Percentiles rank a stretch among this genome's conserved stretches.
phyloP scores from a whole-genome alignment of 768 basidiomycete genomes.

The Psilocybe azurescens region DNA sequence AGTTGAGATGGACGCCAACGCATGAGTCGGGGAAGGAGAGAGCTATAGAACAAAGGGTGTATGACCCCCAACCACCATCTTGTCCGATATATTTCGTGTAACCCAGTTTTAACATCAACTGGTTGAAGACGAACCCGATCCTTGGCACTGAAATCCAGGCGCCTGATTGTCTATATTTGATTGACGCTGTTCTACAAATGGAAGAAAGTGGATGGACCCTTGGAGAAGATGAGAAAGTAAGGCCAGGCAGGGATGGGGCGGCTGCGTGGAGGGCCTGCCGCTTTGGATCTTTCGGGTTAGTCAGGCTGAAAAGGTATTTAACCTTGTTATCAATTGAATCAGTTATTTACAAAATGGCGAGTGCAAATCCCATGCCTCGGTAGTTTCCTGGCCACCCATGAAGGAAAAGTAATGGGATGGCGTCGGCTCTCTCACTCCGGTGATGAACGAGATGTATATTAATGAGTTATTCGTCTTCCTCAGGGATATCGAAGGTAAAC shows the following conservation, averaged over 20 bases:
- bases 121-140: slow-evolving; percentile 34
- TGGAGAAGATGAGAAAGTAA: slow-evolving; percentile 37
- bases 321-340: slow-evolving; percentile 20
- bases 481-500: slow-evolving; percentile 54
- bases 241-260: slow-evolving; percentile 30
- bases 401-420: slow-evolving; percentile 57
- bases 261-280: slow-evolving; percentile 28
- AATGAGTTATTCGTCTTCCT: slow-evolving; percentile 47
- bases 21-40: slow-evolving; percentile 29
- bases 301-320: slow-evolving; percentile 31
- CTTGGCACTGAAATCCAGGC: slow-evolving; percentile 6
- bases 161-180: slow-evolving; percentile 17
- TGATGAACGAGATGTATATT: slow-evolving; percentile 60
- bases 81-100: slow-evolving; percentile 23
- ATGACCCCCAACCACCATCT: slow-evolving; percentile 37
- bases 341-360: neutral
- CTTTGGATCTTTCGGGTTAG: slow-evolving; percentile 30
- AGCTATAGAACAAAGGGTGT: slow-evolving; percentile 32
- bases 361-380: slow-evolving; percentile 28
- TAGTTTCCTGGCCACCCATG: slow-evolving; percentile 56
- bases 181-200: neutral
- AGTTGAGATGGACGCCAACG: slow-evolving; percentile 34
- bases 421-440: slow-evolving; percentile 40
- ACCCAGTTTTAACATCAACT: slow-evolving; percentile 34
- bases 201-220: slow-evolving; percentile 18